Conservation (phyloP, 306 rosid species). For the Prinsepia uniflora region DNA sequence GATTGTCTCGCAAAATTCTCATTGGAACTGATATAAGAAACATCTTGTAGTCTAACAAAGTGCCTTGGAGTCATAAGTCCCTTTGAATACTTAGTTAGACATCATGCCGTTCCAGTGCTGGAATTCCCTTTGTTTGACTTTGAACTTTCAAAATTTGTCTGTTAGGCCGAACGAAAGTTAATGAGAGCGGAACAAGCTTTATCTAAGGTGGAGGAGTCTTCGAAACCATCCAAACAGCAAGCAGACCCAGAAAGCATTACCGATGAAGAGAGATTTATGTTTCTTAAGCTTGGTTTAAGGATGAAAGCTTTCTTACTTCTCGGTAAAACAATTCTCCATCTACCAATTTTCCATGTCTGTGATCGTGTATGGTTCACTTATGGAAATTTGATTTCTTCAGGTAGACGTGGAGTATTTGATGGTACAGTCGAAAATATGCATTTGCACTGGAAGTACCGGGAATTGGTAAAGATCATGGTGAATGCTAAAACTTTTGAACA, state of each 20-base stretch:
- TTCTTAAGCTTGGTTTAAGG: constrained; percentile 90
- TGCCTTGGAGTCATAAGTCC: background rate
- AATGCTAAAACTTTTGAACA: constrained; percentile 78
- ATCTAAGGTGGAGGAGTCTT: constrained; percentile 62
- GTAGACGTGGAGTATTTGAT: constrained; percentile 96
- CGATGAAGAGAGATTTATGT: constrained; percentile 98
- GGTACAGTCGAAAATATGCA: constrained; percentile 99
- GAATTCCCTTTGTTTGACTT: constrained; percentile 25
- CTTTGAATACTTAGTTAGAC: background rate
- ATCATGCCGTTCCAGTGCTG: constrained; percentile 2
- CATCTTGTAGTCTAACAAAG: constrained; percentile 3
- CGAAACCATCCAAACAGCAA: constrained; percentile 61
- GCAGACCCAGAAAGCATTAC: constrained; percentile 85
- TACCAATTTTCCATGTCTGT: background rate
- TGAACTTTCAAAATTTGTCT: constrained; percentile 28
- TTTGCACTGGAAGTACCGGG: constrained; percentile 96
- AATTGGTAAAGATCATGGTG: constrained; percentile 76
- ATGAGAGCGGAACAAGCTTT: constrained; percentile 72
- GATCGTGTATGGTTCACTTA: constrained; percentile 23
- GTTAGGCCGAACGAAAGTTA: constrained; percentile 74
- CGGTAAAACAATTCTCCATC: constrained; percentile 49
- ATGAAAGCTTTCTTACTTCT: constrained; percentile 98
- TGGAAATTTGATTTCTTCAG: constrained; percentile 44
- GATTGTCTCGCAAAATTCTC: background rate
- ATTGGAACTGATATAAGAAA: background rate